Evolutionary conservation across 2,329 filamentous ascomycete genomes (phyloP), one percentile per base, ranked within the genome.

Genomic region (Chrysosporium keratinophilum): DNA sequence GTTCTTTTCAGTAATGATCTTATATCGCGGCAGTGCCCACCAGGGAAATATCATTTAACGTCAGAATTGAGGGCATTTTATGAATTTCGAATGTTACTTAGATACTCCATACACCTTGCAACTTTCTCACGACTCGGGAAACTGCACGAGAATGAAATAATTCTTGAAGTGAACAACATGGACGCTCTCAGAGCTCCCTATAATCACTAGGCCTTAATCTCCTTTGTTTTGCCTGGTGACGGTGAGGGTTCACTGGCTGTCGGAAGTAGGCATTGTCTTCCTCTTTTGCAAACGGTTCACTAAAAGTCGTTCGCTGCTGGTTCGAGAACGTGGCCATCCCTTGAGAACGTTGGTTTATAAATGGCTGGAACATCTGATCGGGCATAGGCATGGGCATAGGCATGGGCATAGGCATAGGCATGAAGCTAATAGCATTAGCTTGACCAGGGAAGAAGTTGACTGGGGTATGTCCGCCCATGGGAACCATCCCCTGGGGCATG

Each of bases 191-290:
- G 47, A 95, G 76, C 73, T 95, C 88, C 59, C 87, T 80, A 68
- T 93, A 97, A 71, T 98, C 93, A 67, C 88, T 93, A 10, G 90
- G 90, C 53, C 93, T 80, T 52, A 87, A 82, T 62, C 88, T 78
- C 59, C 85, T 81, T 63, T 88, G 84, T 63, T 86, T 81, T 64
- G 89, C 88, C 69, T 90, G 85, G 66, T 93, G 87, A 49, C 93
- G 82, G 66, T 95, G 87, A 1, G 90, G 91, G 66, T 98, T 98
- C 58, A 97, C 87, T 0, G 93, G 93, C 69, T 95, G 91, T 55
- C 93, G 81, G 68, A 97, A 94, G 71, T 98, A 98, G 5, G 93
- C 87, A 56, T 89, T 88, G 55, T 95, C 89, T 54, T 94, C 88
- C 59, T 82, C 81, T 55, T 78, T 83, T 1, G 78, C 77, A 56